Conservation (phyloP, 495 filamentous ascomycete species). For the Oidiodendron maius region DNA sequence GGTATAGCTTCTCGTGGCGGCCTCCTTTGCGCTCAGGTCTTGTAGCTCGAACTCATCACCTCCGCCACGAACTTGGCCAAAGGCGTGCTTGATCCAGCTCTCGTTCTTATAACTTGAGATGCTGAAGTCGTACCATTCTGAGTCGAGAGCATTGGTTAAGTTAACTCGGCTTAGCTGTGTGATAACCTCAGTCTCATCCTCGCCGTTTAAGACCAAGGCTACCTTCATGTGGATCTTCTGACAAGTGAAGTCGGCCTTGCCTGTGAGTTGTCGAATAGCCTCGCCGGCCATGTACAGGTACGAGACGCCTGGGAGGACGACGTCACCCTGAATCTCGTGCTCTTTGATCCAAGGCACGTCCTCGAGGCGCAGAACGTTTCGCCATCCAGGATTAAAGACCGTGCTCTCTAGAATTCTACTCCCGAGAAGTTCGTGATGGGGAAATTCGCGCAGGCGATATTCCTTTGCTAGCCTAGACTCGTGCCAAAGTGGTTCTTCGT, state of each 20-base stretch:
- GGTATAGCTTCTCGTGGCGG: no score
- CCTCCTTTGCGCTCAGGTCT: no score
- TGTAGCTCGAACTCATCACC: no score
- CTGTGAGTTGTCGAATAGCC: conserved; percentile 19
- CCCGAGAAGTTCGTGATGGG: conserved; percentile 31
- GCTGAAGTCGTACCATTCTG: conserved; percentile 40
- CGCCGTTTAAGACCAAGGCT: conserved; percentile 22
- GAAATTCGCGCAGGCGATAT: conserved; percentile 39
- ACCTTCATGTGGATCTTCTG: neutral
- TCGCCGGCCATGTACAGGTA: conserved; percentile 52
- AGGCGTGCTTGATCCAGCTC: conserved; percentile 5
- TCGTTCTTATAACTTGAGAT: conserved; percentile 1
- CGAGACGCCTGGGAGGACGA: conserved; percentile 28
- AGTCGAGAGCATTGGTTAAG: conserved; percentile 31
- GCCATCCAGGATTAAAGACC: conserved; percentile 25
- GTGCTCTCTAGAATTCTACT: conserved; percentile 14
- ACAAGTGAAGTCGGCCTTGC: neutral
- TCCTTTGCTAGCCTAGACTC: conserved; percentile 44
- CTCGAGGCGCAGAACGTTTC: conserved; percentile 24
- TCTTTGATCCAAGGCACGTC: conserved; percentile 18
- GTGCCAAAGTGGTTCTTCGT: conserved; percentile 44
- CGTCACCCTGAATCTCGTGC: conserved; percentile 12
- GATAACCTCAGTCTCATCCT: conserved; percentile 28
- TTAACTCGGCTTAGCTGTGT: conserved; percentile 28
- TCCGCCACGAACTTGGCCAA: conserved; percentile 13